Percentiles rank a stretch among this genome's conserved stretches.
phyloP scores from a whole-genome alignment of 208 protist genomes.

The Crithidia acanthocephali region DNA sequence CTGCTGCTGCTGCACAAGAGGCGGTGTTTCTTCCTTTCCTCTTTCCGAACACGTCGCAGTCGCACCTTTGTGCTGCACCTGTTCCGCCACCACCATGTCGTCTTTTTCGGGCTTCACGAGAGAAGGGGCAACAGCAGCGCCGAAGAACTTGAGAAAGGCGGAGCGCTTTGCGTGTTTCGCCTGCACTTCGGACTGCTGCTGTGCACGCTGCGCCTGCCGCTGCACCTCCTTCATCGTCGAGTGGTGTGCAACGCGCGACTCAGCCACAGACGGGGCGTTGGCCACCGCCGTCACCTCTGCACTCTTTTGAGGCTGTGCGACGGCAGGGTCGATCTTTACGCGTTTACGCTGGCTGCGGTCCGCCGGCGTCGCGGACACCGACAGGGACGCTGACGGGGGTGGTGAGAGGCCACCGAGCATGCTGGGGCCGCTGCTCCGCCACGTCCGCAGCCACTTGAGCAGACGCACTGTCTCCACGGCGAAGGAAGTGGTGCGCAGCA shows the following conservation, averaged over 20 bases:
- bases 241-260: not conserved
- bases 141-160: slow-evolving; percentile 42
- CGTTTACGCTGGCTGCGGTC: slow-evolving; percentile 14
- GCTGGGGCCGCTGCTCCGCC: slow-evolving; percentile 31
- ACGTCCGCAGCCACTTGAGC: slow-evolving; percentile 80
- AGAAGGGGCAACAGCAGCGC: slow-evolving; percentile 26
- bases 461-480: slow-evolving; percentile 65
- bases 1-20: too few species aligned
- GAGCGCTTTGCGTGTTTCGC: slow-evolving; percentile 18
- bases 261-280: too few species aligned
- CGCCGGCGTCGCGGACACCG: not conserved
- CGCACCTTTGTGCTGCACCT: not conserved
- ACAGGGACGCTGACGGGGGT: not conserved
- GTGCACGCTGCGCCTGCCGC: slow-evolving; percentile 1
- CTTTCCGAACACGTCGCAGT: too few species aligned
- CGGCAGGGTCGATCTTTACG: slow-evolving; percentile 7
- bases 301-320: not conserved
- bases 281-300: too few species aligned
- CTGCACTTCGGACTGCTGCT: slow-evolving; percentile 2
- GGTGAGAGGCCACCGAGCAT: not conserved
- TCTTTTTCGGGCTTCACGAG: not conserved
- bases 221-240: slow-evolving; percentile 14
- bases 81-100: not conserved
- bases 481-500: slow-evolving; percentile 73
- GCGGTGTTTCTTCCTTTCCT: not conserved